Conservation (phyloP, 2,329 filamentous ascomycete genomes). For the Fusarium sterilihyphosum region DNA sequence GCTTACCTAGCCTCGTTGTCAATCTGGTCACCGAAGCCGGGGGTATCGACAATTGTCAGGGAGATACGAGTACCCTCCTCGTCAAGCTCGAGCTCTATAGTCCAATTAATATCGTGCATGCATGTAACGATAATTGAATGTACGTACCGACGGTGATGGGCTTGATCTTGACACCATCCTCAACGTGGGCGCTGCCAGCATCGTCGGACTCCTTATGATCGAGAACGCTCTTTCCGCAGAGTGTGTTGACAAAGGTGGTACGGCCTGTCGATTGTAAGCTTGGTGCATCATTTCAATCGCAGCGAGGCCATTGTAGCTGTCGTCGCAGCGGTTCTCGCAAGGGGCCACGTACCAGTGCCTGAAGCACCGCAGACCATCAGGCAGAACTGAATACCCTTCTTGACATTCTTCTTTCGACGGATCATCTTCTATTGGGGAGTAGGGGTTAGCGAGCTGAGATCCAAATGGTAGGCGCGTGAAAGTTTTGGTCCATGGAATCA, state of each 20-base stretch:
- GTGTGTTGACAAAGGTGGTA: slow-evolving; percentile 99
- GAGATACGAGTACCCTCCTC: slow-evolving; percentile 99
- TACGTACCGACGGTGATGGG: slow-evolving; percentile 89
- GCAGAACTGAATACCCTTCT: slow-evolving; percentile 99
- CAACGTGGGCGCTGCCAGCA: slow-evolving; percentile 84
- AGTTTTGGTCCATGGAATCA: slow-evolving; percentile 15
- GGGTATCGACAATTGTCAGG: slow-evolving; percentile 97
- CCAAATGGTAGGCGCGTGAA: slow-evolving; percentile 26
- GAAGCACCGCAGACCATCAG: slow-evolving; percentile 99
- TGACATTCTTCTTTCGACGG: slow-evolving; percentile 99
- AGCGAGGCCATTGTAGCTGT: slow-evolving; percentile 8
- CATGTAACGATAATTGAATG: neutral
- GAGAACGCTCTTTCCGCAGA: slow-evolving; percentile 94
- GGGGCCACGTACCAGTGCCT: slow-evolving; percentile 81
- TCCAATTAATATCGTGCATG: slow-evolving; percentile 42
- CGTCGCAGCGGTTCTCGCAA: slow-evolving; percentile 22
- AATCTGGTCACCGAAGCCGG: slow-evolving; percentile 97
- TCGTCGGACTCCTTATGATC: slow-evolving; percentile 94
- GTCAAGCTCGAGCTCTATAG: slow-evolving; percentile 87
- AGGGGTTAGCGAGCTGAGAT: slow-evolving; percentile 43
- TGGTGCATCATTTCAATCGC: slow-evolving; percentile 15
- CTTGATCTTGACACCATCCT: slow-evolving; percentile 99
- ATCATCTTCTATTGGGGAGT: slow-evolving; percentile 79
- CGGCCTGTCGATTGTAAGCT: slow-evolving; percentile 70
- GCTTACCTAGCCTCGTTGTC: slow-evolving; percentile 96